These are phyloP conservation scores for Populus tomentosa DNA, from an alignment of 441 rosid genomes.

Conservation along the genomic window DNA sequence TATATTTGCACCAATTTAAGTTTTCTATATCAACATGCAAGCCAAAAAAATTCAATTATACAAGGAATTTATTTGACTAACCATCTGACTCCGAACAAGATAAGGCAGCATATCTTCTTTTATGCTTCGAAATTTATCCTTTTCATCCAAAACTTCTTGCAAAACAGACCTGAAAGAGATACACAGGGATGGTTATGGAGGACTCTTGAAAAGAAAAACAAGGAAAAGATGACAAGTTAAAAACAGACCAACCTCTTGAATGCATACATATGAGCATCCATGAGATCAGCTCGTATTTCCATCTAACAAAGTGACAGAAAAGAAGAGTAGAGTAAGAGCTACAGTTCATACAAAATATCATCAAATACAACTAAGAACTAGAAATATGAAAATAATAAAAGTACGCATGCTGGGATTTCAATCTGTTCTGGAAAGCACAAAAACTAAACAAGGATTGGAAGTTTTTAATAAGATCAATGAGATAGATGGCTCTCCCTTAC, in stretches of 20 bases:
- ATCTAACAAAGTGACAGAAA: constrained; percentile 43
- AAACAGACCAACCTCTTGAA: constrained; percentile 69
- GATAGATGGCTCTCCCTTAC: constrained; percentile 32
- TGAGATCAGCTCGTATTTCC: constrained; percentile 86
- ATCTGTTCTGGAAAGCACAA: not conserved
- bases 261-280: constrained; percentile 96
- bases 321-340: constrained; percentile 13
- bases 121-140: constrained; percentile 68
- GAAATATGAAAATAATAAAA: not conserved
- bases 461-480: not conserved
- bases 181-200: constrained; percentile 3
- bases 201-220: constrained; percentile 5
- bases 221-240: not conserved
- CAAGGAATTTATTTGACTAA: constrained; percentile 38
- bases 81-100: constrained; percentile 94
- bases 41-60: constrained; percentile 5
- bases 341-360: not conserved
- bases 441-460: not conserved
- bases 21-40: not conserved
- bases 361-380: not conserved
- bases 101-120: constrained; percentile 84
- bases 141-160: constrained; percentile 64
- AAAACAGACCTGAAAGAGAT: constrained; percentile 57
- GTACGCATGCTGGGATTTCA: not conserved
- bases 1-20: constrained; percentile 6